Conservation (phyloP, 2,329 filamentous ascomycete genomes). For the Penicillium sp. region DNA sequence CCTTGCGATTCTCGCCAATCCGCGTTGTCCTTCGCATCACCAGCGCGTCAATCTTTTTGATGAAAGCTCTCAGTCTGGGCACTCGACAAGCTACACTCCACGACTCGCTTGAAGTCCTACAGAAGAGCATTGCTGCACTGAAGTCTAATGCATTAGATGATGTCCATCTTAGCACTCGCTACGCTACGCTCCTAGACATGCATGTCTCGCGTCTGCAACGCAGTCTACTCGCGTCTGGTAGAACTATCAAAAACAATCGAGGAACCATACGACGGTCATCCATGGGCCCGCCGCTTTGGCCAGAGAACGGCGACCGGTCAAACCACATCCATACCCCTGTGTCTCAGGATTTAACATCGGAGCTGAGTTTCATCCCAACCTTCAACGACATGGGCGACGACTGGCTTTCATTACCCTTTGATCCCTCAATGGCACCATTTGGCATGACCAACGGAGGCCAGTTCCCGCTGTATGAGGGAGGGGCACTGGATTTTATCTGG, state of each 20-base stretch:
- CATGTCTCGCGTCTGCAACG: slow-evolving; percentile 42
- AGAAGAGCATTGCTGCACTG: slow-evolving; percentile 47
- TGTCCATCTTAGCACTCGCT: slow-evolving; percentile 50
- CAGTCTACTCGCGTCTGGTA: slow-evolving; percentile 37
- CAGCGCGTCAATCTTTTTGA: slow-evolving; percentile 53
- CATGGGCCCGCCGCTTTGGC: slow-evolving; percentile 27
- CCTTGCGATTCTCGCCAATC: slow-evolving; percentile 51
- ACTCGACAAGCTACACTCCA: slow-evolving; percentile 48
- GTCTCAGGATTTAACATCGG: slow-evolving; percentile 25
- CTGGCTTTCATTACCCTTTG: slow-evolving; percentile 43
- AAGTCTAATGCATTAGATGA: slow-evolving; percentile 49
- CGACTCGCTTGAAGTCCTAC: slow-evolving; percentile 47
- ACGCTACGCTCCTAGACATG: slow-evolving; percentile 48
- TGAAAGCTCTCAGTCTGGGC: slow-evolving; percentile 50
- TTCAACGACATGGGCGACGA: slow-evolving; percentile 36
- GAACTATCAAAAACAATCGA: slow-evolving; percentile 24
- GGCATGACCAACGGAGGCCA: slow-evolving; percentile 36
- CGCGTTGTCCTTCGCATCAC: slow-evolving; percentile 53
- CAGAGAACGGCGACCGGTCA: slow-evolving; percentile 21
- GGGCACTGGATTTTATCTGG: slow-evolving; percentile 43
- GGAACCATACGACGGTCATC: slow-evolving; percentile 27
- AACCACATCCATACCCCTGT: slow-evolving; percentile 18
- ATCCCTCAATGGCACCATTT: slow-evolving; percentile 44
- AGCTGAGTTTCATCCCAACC: slow-evolving; percentile 28
- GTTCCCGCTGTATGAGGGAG: slow-evolving; percentile 40